A percentile compares a stretch with the other conserved stretches of the same genome.
These are phyloP conservation scores for Tillandsia fasciculata DNA, from an alignment of 176 grass and related monocot species.

Conservation along the genomic window DNA sequence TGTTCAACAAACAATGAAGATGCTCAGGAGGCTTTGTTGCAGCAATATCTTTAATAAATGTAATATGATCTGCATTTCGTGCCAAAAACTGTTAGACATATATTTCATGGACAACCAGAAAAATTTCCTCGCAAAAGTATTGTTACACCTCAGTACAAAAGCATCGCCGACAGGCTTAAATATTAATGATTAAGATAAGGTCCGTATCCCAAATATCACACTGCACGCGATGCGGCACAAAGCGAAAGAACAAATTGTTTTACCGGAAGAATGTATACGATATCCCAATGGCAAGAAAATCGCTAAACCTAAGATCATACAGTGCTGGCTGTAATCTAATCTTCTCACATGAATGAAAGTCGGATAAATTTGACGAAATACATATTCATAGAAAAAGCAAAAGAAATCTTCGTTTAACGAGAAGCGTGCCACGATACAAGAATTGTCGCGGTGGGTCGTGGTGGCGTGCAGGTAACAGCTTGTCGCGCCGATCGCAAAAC, in stretches of 20 bases:
- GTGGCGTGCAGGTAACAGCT: no score
- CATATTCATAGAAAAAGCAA: no score
- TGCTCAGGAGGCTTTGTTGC: slow-evolving; percentile 57
- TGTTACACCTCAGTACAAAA: background rate
- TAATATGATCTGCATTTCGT: slow-evolving; percentile 51
- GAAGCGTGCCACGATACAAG: no score
- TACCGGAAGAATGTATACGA: background rate
- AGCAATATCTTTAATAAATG: slow-evolving; percentile 72
- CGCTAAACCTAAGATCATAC: no score
- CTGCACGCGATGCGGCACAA: background rate
- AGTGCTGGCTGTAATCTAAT: no score
- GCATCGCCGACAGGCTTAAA: background rate
- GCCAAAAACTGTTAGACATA: background rate
- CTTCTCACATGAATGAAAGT: no score
- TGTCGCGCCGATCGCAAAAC: no score
- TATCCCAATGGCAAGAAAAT: background rate
- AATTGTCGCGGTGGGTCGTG: no score
- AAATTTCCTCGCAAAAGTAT: background rate
- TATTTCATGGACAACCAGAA: background rate
- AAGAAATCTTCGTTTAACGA: no score
- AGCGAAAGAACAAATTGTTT: background rate
- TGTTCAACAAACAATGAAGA: slow-evolving; percentile 59
- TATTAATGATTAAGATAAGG: background rate
- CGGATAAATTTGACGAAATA: no score
- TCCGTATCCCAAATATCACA: background rate